Percentiles rank a stretch among this genome's conserved stretches.
Conservation (phyloP, 371 early-diverging fungal species). For the Mucor irregularis region DNA sequence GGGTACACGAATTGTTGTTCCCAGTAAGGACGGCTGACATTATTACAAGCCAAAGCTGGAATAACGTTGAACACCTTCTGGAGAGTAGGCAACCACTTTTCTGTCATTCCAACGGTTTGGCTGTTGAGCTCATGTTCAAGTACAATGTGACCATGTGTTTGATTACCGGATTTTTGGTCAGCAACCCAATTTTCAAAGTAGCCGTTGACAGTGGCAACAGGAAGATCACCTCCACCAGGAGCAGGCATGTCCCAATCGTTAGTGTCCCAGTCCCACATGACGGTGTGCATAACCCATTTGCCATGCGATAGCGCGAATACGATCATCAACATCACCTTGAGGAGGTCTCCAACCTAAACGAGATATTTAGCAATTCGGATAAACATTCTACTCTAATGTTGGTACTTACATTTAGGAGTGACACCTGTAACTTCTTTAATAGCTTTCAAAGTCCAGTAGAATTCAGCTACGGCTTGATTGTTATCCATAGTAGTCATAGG, state of each 20-base stretch:
- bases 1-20: constrained; percentile 21
- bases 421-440: constrained; percentile 57
- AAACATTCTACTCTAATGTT: too few species aligned
- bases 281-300: constrained; percentile 48
- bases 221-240: constrained; percentile 27
- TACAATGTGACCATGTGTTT: constrained; percentile 34
- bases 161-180: constrained; percentile 8
- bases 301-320: constrained; percentile 49
- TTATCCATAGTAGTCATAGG: constrained; percentile 53
- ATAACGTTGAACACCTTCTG: constrained; percentile 40
- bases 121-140: constrained; percentile 51
- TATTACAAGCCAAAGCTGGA: constrained; percentile 50
- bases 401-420: constrained; percentile 55
- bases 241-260: constrained; percentile 39
- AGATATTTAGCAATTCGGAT: too few species aligned
- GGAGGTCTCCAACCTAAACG: constrained; percentile 61
- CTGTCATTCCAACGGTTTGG: constrained; percentile 41
- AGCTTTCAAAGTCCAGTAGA: constrained; percentile 50
- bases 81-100: constrained; percentile 45
- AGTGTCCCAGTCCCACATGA: constrained; percentile 37
- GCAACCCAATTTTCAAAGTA: constrained; percentile 41
- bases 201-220: constrained; percentile 23
- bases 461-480: constrained; percentile 56
- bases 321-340: constrained; percentile 55
- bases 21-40: constrained; percentile 51